Evolutionary conservation across 331 rosid genomes (phyloP), one percentile per base, ranked within the genome.

Genomic region (Phaseolus coccineus): DNA sequence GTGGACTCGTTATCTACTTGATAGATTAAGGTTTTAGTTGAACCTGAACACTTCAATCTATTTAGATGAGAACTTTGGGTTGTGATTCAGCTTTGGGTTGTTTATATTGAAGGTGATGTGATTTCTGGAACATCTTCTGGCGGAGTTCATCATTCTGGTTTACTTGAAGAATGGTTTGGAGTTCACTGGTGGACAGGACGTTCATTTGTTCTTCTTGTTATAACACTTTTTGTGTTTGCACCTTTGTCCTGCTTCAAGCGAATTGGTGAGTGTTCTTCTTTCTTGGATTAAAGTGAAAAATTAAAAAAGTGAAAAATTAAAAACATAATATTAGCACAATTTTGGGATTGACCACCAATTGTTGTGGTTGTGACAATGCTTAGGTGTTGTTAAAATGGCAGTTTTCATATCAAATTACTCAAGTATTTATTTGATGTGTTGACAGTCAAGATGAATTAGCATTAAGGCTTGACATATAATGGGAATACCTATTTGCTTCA

Each of bases 151-250:
- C 98, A 94, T 70, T 31, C 84, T 2, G 99, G 99, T 62, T 79
- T 95, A 8, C 89, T 95, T 69, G 97, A 95, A 89, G 97, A 97
- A 69, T 91, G 99, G 99, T 95, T 92, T 87, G 97, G 97, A 73
- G 90, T 62, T 57, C 89, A 88, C 8, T 95, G 99, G 99, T 95
- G 97, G 99, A 95, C 88, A 40, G 94, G 88, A n/a, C 97, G 99
- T 16, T 16, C 84, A 68, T 58, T 87, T 75, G 84, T 95, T 69
- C 90, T 95, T 71, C 78, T 87, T 63, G 30, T 91, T 53, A 85
- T 94, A 28, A 91, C 97, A 19, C 86, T 90, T 24, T 83, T 80
- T 48, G 82, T 95, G 61, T 90, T 95, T 86, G 82, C 91, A 66
- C 99, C 99, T 48, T 87, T 95, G 84, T 88, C 87, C 62, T 79